Evolutionary conservation across 139 green algal genomes (phyloP).

Genomic region (Chlorella ohadii): DNA sequence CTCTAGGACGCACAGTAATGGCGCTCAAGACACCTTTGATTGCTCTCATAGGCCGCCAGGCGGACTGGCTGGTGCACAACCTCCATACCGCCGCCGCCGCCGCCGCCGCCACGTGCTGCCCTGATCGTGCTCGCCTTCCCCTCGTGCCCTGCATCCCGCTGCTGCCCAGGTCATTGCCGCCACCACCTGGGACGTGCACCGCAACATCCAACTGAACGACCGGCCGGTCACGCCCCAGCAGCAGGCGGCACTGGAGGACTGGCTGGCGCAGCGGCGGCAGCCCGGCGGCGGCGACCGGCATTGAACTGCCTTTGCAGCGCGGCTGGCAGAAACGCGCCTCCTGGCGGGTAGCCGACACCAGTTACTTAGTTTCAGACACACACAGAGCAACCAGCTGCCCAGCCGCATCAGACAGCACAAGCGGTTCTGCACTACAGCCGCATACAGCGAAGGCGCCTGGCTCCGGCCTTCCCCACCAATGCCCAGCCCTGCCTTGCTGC

Average conservation of each 20-base stretch:
- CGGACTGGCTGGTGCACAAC: no score
- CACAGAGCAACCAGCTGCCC: not conserved
- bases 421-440: not conserved
- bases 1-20: no score
- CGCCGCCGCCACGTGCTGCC: no score
- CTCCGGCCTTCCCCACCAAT: no score
- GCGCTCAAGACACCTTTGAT: no score
- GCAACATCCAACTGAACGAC: slow-evolving; percentile 28
- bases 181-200: slow-evolving; percentile 33
- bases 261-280: not conserved
- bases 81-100: no score
- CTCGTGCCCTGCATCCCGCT: not conserved
- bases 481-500: not conserved
- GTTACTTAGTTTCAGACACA: not conserved
- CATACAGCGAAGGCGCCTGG: no score
- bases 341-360: not conserved
- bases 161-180: slow-evolving; percentile 4
- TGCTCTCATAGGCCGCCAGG: not conserved
- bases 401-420: not conserved
- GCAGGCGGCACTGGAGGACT: slow-evolving; percentile 21
- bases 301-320: not conserved
- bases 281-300: not conserved
- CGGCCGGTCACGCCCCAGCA: slow-evolving; percentile 19
- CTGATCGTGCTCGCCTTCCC: no score
- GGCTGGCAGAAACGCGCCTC: no score